phyloP scores from a whole-genome alignment of 2,329 filamentous ascomycete species.

The Aspergillus piperis region DNA sequence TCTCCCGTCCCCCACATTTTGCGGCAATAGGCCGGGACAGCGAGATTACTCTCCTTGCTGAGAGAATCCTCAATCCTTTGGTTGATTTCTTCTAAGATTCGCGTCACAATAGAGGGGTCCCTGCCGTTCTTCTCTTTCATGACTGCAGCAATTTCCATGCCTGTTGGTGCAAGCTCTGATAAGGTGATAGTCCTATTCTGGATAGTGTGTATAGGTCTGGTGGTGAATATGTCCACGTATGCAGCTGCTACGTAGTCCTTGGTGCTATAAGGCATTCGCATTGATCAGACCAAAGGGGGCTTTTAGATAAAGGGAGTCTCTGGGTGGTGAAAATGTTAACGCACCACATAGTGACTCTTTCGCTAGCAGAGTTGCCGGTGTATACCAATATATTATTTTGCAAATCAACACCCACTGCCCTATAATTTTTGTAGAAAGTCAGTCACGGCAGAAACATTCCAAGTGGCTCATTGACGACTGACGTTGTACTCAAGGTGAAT shows the following conservation, averaged over 20 bases:
- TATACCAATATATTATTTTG: conserved; percentile 17
- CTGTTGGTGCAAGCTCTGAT: conserved; percentile 17
- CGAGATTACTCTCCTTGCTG: no score
- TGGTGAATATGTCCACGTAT: conserved; percentile 20
- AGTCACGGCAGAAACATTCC: no score
- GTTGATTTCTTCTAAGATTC: no score
- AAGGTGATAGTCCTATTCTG: conserved; percentile 13
- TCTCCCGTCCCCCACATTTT: conserved; percentile 21
- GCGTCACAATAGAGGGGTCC: no score
- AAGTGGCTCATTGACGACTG: no score
- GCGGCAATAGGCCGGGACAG: conserved; percentile 14
- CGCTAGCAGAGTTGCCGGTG: conserved; percentile 11
- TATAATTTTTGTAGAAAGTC: not conserved
- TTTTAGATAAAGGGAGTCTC: not conserved
- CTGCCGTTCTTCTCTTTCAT: conserved; percentile 7
- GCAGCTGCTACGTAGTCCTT: conserved; percentile 19
- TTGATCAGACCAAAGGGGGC: no score
- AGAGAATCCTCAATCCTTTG: no score
- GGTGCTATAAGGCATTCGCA: no score
- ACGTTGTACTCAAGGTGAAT: conserved; percentile 18
- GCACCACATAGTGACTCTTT: conserved; percentile 19
- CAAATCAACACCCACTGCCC: conserved; percentile 17
- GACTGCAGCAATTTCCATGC: conserved; percentile 13
- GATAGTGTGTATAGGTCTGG: conserved; percentile 13
- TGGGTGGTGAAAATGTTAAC: conserved; percentile 1